A percentile compares a stretch with the other conserved stretches of the same genome.
phyloP scores from a whole-genome alignment of 2,329 filamentous ascomycete genomes.

The Akanthomyces uredinophilus region DNA sequence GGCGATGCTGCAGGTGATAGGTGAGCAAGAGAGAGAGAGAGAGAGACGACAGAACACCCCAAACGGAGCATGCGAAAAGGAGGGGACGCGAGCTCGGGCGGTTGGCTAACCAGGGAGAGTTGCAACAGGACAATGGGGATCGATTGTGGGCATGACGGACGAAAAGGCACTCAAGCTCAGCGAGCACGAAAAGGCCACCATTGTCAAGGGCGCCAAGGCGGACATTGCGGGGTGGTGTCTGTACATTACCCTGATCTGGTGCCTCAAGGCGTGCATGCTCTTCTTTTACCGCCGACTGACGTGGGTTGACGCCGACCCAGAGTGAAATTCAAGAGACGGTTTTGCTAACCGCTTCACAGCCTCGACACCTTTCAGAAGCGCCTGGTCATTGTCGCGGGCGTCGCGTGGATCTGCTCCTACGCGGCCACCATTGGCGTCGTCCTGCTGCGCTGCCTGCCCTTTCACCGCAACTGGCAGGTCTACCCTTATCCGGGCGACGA shows the following conservation, averaged over 20 bases:
- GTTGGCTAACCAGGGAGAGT: conserved; percentile 1
- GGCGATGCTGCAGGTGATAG: conserved; percentile 30
- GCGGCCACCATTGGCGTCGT: conserved; percentile 21
- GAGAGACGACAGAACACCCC: no score
- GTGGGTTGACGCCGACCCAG: conserved; percentile 19
- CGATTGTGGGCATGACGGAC: conserved; percentile 22
- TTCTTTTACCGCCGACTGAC: conserved; percentile 35
- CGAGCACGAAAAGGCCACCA: conserved; percentile 14
- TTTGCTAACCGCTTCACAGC: conserved; percentile 2
- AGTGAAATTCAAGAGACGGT: no score
- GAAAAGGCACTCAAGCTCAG: conserved; percentile 17
- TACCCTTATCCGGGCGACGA: conserved; percentile 23
- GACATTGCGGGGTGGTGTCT: conserved; percentile 30
- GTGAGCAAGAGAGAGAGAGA: no score
- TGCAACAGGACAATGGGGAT: conserved; percentile 21
- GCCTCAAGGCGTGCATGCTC: conserved; percentile 34
- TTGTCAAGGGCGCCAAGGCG: conserved; percentile 20
- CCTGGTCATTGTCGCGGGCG: conserved; percentile 19
- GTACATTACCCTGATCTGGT: conserved; percentile 35
- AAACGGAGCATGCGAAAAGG: no score
- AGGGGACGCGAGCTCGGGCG: not conserved
- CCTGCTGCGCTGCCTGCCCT: conserved; percentile 19
- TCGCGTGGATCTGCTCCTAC: conserved; percentile 17
- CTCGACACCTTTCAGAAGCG: conserved; percentile 20
- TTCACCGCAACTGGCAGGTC: conserved; percentile 24